Base-by-base conservation (phyloP, 1,284 basidiomycete genomes). In the Irpex sp. region DNA sequence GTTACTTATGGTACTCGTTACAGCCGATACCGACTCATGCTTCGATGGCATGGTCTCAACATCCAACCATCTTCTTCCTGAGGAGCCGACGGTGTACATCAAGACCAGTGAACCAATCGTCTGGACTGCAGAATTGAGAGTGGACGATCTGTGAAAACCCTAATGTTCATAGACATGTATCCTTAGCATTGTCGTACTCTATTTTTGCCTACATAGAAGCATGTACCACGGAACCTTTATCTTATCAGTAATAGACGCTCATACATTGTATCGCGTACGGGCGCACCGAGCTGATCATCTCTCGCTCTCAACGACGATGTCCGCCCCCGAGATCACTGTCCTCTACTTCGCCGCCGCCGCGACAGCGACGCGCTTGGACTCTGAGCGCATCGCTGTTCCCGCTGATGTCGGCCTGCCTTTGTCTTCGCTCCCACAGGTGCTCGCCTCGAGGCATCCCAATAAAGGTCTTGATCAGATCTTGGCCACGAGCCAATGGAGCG, bases 11-110 rank as follows among this genome's bases (percentile, higher is more conserved):
- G 17, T 36, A 21, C 9, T 59, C 31, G 35, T 35, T 59, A 26
- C 68, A 88, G 85, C 77, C 63, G 81, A 88, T 36, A 75, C 80
- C 60, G 77, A 80, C 61, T 95, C 94, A 0, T 91, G 88, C 0
- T 91, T 97, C 63, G 87, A 89, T 53, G 92, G 93, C 0, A 71
- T 93, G 21, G 76, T 99, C 0, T 97, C 95, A 0, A 97, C 95
- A 0, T 97, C 94, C 0, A 99, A 98, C 71, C 94, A 97, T 68
- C 78, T 98, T 1, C 72, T 93, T 0, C 86, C 86, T 0, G 80
- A 81, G 5, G 82, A 90, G 65, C 70, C 77, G 4, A 72, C 76
- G 1, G 89, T 96, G 9, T 84, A 81, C 68, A 78, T 98, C 58
- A 83, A 84, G 70, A 98, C 95, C 0, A 85, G 90, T 26, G 84